Evolutionary conservation across 1,284 basidiomycete species (phyloP), one percentile per base, ranked within the genome.

Genomic region (Ustilago cynodontis): DNA sequence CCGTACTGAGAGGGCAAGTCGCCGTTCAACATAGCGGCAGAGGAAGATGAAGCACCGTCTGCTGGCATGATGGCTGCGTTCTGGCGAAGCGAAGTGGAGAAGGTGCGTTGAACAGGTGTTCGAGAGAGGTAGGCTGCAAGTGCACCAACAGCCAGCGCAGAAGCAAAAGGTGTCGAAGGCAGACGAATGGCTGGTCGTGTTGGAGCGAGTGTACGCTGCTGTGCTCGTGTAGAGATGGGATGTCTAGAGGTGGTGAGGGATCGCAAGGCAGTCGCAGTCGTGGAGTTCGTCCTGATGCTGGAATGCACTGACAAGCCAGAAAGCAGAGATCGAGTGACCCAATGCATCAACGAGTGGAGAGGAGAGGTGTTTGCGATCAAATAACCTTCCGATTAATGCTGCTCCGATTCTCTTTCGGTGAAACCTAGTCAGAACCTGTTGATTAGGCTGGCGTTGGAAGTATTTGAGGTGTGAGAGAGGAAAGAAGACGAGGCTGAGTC

Each of bases 1-100:
- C 91, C 92, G 50, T 80, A 59, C 8, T 41, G 43, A 26, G 73
- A 61, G 31, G 73, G 73, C 3, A 58, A 24, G 14, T 51, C 65
- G 39, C 61, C 54, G 41, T 43, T 43, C 41, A 43, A 18, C n/a
- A 50, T 11, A 20, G 16, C 33, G 4, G 64, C 18, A 43, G 51
- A 24, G 11, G 64, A 43, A 4, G 64, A 22, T 7, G 60, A 22
- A 2, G 70, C 57, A n/a, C 60, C 60, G 47, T 64, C 60, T n/a
- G 52, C 56, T 20, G 70, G 70, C 70, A 72, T 72, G 33, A 60
- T 64, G 53, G 53, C 45, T 10, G 65, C 69, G 14, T 11, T 31
- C 13, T 13, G 41, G 14, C 16, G 45, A 16, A 33, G 10, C 0
- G 70, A 59, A 11, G 56, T 66, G 18, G 56, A 26, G 55, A 72